Conservation (phyloP, 257 asterid species). For the Verbena officinalis region DNA sequence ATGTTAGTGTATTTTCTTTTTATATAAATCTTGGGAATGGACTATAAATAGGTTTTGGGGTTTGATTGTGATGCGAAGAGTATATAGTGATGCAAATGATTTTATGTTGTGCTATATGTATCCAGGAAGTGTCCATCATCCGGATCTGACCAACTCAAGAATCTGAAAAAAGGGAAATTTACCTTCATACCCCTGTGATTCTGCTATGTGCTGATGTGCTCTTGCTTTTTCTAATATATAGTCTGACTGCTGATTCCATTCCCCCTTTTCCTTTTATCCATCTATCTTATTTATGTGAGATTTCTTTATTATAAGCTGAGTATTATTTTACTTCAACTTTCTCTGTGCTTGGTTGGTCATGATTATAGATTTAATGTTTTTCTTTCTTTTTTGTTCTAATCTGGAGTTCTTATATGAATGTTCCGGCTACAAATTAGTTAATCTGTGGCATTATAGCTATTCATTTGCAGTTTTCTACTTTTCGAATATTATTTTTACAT, state of each 20-base stretch:
- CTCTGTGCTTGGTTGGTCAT: not conserved
- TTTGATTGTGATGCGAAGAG: slow-evolving; percentile 23
- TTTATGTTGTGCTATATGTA: not conserved
- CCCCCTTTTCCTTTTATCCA: not conserved
- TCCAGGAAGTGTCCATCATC: slow-evolving; percentile 31
- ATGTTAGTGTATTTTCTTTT: not conserved
- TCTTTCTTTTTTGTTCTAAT: not conserved
- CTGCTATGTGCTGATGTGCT: not conserved
- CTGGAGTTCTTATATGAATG: not conserved
- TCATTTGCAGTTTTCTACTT: slow-evolving; percentile 3
- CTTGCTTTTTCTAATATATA: slow-evolving; percentile 15
- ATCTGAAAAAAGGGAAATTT: slow-evolving; percentile 26
- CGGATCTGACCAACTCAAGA: slow-evolving; percentile 27
- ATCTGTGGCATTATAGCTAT: not conserved
- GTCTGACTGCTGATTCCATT: slow-evolving; percentile 11
- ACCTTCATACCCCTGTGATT: slow-evolving; percentile 39
- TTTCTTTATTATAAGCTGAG: not conserved
- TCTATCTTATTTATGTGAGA: slow-evolving; percentile 4
- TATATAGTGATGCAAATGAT: slow-evolving; percentile 25
- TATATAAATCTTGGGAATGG: slow-evolving; percentile 11
- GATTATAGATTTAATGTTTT: slow-evolving; percentile 14
- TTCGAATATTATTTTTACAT: not conserved
- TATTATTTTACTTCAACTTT: not conserved
- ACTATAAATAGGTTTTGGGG: slow-evolving; percentile 20
- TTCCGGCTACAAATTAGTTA: slow-evolving; percentile 7